Evolutionary conservation across 805 yeast species (phyloP), one percentile per base, ranked within the genome.

Genomic region (Saccharomycopsis javanensis): DNA sequence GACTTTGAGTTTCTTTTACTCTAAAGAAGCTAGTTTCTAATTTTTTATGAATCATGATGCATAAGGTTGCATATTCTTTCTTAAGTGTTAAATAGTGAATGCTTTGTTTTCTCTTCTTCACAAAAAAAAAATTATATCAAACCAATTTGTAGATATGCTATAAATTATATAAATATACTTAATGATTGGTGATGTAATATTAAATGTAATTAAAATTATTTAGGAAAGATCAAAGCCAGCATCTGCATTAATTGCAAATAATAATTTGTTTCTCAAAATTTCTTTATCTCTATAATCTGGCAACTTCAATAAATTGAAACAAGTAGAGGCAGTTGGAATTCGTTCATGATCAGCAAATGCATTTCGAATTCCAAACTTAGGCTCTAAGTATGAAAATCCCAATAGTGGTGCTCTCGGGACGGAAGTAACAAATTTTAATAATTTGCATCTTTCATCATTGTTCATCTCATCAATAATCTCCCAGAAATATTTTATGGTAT

Each of bases 241-340:
- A 2, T 83, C 89, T 0, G 91, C 76, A 57, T 82, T 80, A 53
- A 94, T 90, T 0, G 96, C 82, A 67, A 86, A 88, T 25, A 89
- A 66, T 55, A 92, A 69, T 67, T 90, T 91, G 48, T 77, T 71
- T 57, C 76, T 76, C 48, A 94, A 70, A 1, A 77, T 27, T 45
- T 74, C 68, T 64, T 82, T 85, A 63, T 85, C 72, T 62, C 73
- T 71, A 68, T 94, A 94, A 66, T 90, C 86, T 0, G 99, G 99
- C 28, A 94, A 69, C 65, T 86, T 90, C 60, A 94, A 72, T 57
- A 94, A 70, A 66, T 94, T 94, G 31, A 90, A 88, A 74, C 99
- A 94, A 0, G 99, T 94, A 0, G 97, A 82, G 0, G 98, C 86
- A 0, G 97, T 88, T 0, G 99, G 99, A 42, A 94, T 72, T 31